These are phyloP conservation scores for Mycena metata DNA, from an alignment of 768 basidiomycete genomes.

Conservation along the genomic window DNA sequence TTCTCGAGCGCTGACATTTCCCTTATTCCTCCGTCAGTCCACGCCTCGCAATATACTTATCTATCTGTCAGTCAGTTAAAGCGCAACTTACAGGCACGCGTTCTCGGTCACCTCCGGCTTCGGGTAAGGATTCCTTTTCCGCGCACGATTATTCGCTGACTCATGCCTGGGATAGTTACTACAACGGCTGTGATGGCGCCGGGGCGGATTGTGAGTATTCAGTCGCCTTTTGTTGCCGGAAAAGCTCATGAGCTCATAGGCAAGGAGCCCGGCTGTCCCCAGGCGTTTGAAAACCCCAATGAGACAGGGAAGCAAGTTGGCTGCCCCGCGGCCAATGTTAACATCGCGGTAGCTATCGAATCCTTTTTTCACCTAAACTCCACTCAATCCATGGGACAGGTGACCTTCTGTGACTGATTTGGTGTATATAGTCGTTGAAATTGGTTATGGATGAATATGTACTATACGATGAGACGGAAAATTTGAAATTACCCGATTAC, in stretches of 20 bases:
- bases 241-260: slow-evolving; percentile 43
- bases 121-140: slow-evolving; percentile 43
- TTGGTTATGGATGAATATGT: too few species aligned
- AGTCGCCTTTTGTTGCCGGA: too few species aligned
- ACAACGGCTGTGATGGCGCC: slow-evolving; percentile 56
- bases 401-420: too few species aligned
- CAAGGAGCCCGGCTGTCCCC: slow-evolving; percentile 48
- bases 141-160: background rate
- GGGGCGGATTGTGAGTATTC: slow-evolving; percentile 57
- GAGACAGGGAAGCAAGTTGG: slow-evolving; percentile 57
- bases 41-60: background rate
- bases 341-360: slow-evolving; percentile 11
- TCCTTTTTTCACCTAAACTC: too few species aligned
- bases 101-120: slow-evolving; percentile 58
- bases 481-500: too few species aligned
- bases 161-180: slow-evolving; percentile 48
- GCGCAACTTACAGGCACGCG: slow-evolving; percentile 44
- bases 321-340: slow-evolving; percentile 52
- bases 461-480: too few species aligned
- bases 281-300: slow-evolving; percentile 53
- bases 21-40: slow-evolving; percentile 44
- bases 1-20: slow-evolving; percentile 51
- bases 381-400: too few species aligned
- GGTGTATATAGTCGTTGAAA: too few species aligned
- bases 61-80: background rate